Evolutionary conservation across 208 protist species (phyloP), one percentile per base, ranked within the genome.

Genomic region (Porcisia hertigi): DNA sequence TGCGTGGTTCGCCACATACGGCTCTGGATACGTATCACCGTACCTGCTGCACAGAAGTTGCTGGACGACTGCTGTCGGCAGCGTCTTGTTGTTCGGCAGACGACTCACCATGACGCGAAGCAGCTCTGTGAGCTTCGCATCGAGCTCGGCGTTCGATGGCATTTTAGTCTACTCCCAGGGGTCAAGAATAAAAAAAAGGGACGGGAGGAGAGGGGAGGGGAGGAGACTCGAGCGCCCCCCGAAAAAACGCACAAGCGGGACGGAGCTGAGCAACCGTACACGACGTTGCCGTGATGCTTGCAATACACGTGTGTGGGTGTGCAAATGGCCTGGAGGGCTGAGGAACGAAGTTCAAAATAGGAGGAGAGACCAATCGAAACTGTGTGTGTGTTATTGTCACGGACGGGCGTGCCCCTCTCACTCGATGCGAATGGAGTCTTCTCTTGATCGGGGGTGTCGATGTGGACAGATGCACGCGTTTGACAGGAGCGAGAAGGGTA

Each of bases 41-140:
- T 94, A 95, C 81, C 92, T 95, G 57, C 64, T 65, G 45, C 80
- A 76, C 16, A 97, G 84, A 3, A 97, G 82, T 72, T 95, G 84
- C 80, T 88, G 75, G 34, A 94, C 86, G 0, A 97, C 88, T 2
- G 85, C 77, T 30, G 86, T 76, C n/a, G 87, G 84, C 8, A 97
- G 69, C 57, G 81, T 85, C 81, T 95, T 97, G 73, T 91, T 92
- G 43, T 77, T 82, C 16, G 93, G 91, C 43, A 95, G 82, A 18
- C 88, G 87, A 39, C 77, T 77, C 69, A 91, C 73, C 83, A 97
- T 93, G 54, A 86, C 75, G 39, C 85, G 80, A 16, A 97, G 73
- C n/a, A 97, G 83, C 49, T 73, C 77, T 30, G 58, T 79, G 30
- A 97, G 83, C 77, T 93, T 91, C 45, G 25, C 77, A 58, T 97